Evolutionary conservation across 768 basidiomycete species (phyloP).

Genomic region (Boletellus ananiceps): DNA sequence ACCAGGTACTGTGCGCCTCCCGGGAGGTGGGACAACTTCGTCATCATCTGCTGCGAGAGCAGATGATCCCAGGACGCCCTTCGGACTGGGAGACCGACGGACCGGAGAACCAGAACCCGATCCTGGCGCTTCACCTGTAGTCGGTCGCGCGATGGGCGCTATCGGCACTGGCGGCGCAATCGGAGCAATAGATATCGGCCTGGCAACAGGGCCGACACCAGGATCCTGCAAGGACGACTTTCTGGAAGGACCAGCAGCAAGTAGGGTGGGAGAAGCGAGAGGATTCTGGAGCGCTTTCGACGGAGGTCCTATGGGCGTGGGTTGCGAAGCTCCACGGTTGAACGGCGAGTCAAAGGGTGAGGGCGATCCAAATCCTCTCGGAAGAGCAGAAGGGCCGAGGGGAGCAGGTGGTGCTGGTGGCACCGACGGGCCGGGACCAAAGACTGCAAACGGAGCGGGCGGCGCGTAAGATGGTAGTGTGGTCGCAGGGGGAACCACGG

Average conservation of each 20-base stretch:
- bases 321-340: conserved; percentile 38
- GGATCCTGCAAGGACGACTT: conserved; percentile 41
- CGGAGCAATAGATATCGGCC: conserved; percentile 32
- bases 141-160: conserved; percentile 55
- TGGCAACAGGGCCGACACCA: conserved; percentile 57
- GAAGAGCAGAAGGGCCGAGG: conserved; percentile 51
- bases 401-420: conserved; percentile 40
- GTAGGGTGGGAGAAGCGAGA: conserved; percentile 34
- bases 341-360: conserved; percentile 51
- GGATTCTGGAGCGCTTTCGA: conserved; percentile 35
- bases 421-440: conserved; percentile 43
- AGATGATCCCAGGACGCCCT: conserved; percentile 70
- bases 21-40: conserved; percentile 58
- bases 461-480: conserved; percentile 54
- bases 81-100: conserved; percentile 50
- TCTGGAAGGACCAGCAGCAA: conserved; percentile 47
- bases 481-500: conserved; percentile 39
- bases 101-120: conserved; percentile 61
- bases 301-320: conserved; percentile 55
- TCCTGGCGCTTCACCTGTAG: conserved; percentile 37
- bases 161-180: conserved; percentile 54
- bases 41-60: conserved; percentile 78
- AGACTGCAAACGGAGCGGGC: conserved; percentile 48
- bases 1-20: conserved; percentile 39
- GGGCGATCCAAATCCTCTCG: conserved; percentile 47